phyloP scores from a whole-genome alignment of 176 grass and related monocot genomes.

The Calamus simplicifolius region DNA sequence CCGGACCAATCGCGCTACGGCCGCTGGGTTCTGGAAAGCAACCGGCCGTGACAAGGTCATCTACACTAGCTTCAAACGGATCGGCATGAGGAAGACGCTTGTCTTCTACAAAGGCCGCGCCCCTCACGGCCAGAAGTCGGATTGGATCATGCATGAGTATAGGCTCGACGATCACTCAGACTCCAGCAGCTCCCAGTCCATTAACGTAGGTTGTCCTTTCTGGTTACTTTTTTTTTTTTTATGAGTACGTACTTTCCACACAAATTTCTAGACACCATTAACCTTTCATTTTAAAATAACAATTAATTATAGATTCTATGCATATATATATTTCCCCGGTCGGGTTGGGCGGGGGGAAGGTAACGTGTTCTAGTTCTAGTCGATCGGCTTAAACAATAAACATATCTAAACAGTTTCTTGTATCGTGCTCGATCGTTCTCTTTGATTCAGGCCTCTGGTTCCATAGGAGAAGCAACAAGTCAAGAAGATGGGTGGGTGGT shows the following conservation, averaged over 20 bases:
- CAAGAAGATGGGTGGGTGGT: conserved; percentile 98
- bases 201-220: too few species aligned
- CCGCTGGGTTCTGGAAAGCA: conserved; percentile 91
- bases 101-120: conserved; percentile 98
- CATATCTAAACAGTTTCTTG: too few species aligned
- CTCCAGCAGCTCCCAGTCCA: conserved; percentile 6
- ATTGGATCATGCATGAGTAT: conserved; percentile 96
- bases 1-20: conserved; percentile 81
- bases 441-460: conserved; percentile 4
- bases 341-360: too few species aligned
- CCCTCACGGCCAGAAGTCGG: conserved; percentile 81
- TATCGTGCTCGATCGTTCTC: too few species aligned
- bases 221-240: too few species aligned
- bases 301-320: too few species aligned
- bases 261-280: too few species aligned
- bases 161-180: conserved; percentile 47
- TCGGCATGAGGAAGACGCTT: conserved; percentile 98
- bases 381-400: too few species aligned
- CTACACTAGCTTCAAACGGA: conserved; percentile 65
- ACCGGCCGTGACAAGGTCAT: conserved; percentile 97
- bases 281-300: too few species aligned
- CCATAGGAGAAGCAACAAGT: conserved; percentile 36
- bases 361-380: too few species aligned
- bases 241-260: too few species aligned
- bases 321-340: too few species aligned